A percentile compares a stretch with the other conserved stretches of the same genome.
Evolutionary conservation across 352 stramenopile genomes (phyloP).

Genomic region (Pythium scleroteichum): DNA sequence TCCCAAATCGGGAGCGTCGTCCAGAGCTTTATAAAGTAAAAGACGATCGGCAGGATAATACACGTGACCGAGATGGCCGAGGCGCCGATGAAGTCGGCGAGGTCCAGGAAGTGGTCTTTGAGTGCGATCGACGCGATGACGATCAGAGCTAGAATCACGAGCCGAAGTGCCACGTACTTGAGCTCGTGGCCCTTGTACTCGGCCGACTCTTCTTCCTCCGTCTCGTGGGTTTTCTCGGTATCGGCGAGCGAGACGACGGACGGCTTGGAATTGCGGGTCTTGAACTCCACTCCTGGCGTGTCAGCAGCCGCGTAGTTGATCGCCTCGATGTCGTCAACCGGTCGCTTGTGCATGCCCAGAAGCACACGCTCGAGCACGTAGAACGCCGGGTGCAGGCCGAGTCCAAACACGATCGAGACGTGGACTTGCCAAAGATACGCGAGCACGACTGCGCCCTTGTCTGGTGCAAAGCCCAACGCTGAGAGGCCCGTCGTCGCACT

Average conservation of each 20-base stretch:
- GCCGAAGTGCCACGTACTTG: slow-evolving; percentile 52
- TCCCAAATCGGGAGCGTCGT: slow-evolving; percentile 44
- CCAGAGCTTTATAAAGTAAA: slow-evolving; percentile 40
- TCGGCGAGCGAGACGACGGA: slow-evolving; percentile 31
- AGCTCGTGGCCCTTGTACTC: slow-evolving; percentile 47
- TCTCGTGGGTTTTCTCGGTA: slow-evolving; percentile 35
- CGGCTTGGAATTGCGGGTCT: slow-evolving; percentile 12
- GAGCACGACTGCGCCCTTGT: slow-evolving; percentile 48
- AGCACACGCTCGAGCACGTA: slow-evolving; percentile 62
- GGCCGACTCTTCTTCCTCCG: slow-evolving; percentile 34
- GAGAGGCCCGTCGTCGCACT: slow-evolving; percentile 33
- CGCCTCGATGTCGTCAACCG: slow-evolving; percentile 34
- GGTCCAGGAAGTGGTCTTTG: slow-evolving; percentile 56
- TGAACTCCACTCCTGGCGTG: slow-evolving; percentile 28
- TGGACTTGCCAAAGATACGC: slow-evolving; percentile 59
- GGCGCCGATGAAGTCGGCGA: slow-evolving; percentile 63
- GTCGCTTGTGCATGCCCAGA: slow-evolving; percentile 60
- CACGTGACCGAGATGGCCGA: slow-evolving; percentile 55
- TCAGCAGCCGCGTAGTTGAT: slow-evolving; percentile 25
- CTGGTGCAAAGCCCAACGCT: slow-evolving; percentile 43
- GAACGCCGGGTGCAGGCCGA: slow-evolving; percentile 53
- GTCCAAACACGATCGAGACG: slow-evolving; percentile 24
- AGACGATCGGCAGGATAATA: slow-evolving; percentile 64
- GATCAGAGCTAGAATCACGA: slow-evolving; percentile 56
- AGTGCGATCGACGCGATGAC: slow-evolving; percentile 32